Conservation (phyloP, 164 flowering plant species). For the Vitis rotundifolia region DNA sequence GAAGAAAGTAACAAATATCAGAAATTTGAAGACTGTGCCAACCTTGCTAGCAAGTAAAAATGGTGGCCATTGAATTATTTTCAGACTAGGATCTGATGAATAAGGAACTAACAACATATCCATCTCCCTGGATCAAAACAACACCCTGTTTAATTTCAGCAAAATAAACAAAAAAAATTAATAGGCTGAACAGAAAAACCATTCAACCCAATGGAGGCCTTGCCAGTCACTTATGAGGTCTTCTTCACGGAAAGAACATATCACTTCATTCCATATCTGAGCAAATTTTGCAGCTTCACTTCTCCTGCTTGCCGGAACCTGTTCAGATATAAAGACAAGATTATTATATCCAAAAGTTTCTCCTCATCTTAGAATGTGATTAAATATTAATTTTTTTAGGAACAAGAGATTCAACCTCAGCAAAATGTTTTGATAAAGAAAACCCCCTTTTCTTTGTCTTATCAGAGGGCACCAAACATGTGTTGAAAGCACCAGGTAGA, state of each 20-base stretch:
- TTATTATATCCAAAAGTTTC: not conserved
- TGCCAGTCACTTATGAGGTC: conserved; percentile 95
- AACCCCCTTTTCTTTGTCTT: conserved; percentile 59
- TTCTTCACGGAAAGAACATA: conserved; percentile 91
- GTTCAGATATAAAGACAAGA: conserved; percentile 4
- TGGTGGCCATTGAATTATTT: conserved; percentile 97
- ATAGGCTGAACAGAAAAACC: conserved; percentile 6
- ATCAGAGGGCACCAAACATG: conserved; percentile 83
- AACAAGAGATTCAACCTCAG: conserved; percentile 53
- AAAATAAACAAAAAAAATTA: not conserved
- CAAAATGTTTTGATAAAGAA: conserved; percentile 71
- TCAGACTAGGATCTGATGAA: conserved; percentile 80
- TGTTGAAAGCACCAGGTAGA: conserved; percentile 92
- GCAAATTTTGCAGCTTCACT: conserved; percentile 97
- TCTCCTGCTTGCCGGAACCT: conserved; percentile 82
- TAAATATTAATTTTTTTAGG: not conserved
- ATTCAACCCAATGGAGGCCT: conserved; percentile 27
- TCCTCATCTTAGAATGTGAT: not conserved
- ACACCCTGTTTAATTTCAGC: conserved; percentile 20
- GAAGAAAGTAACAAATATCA: not conserved
- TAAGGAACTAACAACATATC: conserved; percentile 92
- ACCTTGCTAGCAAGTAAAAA: conserved; percentile 99
- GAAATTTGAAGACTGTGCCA: not conserved
- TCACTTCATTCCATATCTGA: conserved; percentile 96
- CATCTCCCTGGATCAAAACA: conserved; percentile 76